phyloP scores from a whole-genome alignment of 2,329 filamentous ascomycete species.

The Dothistroma septosporum region DNA sequence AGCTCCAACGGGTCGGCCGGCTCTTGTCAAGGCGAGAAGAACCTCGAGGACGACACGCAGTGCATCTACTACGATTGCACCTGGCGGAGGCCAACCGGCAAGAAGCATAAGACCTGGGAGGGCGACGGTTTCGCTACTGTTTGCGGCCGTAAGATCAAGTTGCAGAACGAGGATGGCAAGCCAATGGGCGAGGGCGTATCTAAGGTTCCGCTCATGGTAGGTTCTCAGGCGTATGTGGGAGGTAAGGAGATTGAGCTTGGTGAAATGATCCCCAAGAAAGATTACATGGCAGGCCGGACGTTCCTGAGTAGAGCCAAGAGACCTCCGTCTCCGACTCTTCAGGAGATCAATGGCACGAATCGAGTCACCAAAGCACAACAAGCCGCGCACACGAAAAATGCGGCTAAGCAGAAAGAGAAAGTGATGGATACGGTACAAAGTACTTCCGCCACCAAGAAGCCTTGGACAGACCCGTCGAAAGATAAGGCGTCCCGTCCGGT shows the following conservation, averaged over 20 bases:
- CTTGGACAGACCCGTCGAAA: constrained; percentile 50
- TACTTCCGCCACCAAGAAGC: constrained; percentile 34
- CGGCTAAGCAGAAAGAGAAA: constrained; percentile 38
- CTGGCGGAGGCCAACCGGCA: constrained; percentile 63
- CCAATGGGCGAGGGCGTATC: constrained; percentile 58
- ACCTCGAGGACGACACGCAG: constrained; percentile 25
- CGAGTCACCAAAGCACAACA: constrained; percentile 31
- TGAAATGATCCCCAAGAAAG: constrained; percentile 55
- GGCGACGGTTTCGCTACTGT: constrained; percentile 64
- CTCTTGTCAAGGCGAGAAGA: constrained; percentile 11
- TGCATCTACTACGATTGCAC: constrained; percentile 43
- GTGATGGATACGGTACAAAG: constrained; percentile 38
- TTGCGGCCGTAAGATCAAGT: constrained; percentile 53
- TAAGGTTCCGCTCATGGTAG: constrained; percentile 55
- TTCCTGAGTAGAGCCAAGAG: constrained; percentile 28
- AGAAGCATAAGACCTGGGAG: constrained; percentile 76
- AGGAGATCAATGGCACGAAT: constrained; percentile 25
- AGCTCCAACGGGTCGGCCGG: constrained; percentile 14
- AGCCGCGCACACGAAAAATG: constrained; percentile 34
- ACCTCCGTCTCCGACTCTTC: constrained; percentile 25
- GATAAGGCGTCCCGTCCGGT: constrained; percentile 41
- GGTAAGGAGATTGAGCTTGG: constrained; percentile 69
- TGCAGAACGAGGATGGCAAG: constrained; percentile 59
- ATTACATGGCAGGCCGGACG: constrained; percentile 37
- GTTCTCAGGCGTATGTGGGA: constrained; percentile 58